Evolutionary conservation across 345 rosid genomes (phyloP), one percentile per base, ranked within the genome.

Genomic region (Eucalyptus brandiana): DNA sequence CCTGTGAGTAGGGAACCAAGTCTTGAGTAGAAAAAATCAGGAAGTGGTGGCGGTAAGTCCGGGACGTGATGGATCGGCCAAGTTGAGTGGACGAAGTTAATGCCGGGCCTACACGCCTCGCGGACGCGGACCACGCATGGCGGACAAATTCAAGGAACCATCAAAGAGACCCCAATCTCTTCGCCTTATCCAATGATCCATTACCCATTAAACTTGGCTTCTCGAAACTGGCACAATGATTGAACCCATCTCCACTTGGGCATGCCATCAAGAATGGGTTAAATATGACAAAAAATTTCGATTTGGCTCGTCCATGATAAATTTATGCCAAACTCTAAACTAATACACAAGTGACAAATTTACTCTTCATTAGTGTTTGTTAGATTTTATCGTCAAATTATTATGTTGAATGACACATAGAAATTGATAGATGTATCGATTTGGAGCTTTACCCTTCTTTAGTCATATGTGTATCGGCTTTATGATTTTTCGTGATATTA

Each of bases 291-390:
- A 56, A 56, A 23, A 24, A 24, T 56, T 11, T 24, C 1, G 3
- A 24, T 4, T 10, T 4, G 12, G 6, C 2, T 9, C 3, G 0
- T 23, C 5, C 28, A 9, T 2, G 0, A 56, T 56, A 56, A 56
- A 56, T 56, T 56, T 56, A 24, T 2, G 5, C 13, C 30, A 1
- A 56, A 56, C 1, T 56, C 56, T 53, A 53, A 56, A 4, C 0
- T 0, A 1, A 3, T 56, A 4, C 11, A 53, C 0, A 53, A 19
- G 11, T 53, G 1, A 56, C 0, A 56, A 56, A 56, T 11, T 24
- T 56, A 24, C 0, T 56, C 0, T 56, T 1, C 1, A 10, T 56
- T 56, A 56, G 1, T 56, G 1, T 24, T 2, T 2, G 0, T 56
- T 56, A 56, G 12, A 56, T 24, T 56, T 56, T 23, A 23, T 56